Evolutionary conservation across 73 alveolate genomes (phyloP).

Genomic region (Paramecium caudatum): DNA sequence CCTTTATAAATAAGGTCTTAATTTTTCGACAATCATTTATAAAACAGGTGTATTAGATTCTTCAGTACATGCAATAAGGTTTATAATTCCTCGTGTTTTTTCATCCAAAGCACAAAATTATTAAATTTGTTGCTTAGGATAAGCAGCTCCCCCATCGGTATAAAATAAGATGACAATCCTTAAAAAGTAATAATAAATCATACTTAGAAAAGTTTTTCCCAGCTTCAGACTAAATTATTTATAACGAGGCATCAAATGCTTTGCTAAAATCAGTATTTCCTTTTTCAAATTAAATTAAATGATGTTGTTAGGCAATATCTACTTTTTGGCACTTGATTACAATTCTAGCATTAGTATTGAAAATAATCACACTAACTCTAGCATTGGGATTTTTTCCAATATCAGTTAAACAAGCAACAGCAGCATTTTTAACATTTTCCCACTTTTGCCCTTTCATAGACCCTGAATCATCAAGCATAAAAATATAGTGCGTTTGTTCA

Average conservation of each 20-base stretch:
- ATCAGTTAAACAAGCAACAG: not conserved
- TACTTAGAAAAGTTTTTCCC: not conserved
- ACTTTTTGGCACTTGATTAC: not conserved
- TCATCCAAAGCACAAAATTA: no score
- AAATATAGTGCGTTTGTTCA: slow-evolving; percentile 26
- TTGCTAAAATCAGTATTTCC: not conserved
- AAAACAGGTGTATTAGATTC: no score
- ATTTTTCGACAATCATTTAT: no score
- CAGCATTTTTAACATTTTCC: not conserved
- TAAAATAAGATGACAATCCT: slow-evolving; percentile 1
- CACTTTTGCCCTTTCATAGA: not conserved
- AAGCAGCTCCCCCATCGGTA: not conserved
- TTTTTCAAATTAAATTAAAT: not conserved
- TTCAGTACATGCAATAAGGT: no score
- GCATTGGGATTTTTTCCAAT: not conserved
- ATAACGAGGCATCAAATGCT: not conserved
- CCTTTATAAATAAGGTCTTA: no score
- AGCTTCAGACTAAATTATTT: not conserved
- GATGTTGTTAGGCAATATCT: not conserved
- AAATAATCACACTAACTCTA: slow-evolving; percentile 10
- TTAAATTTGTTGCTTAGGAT: not conserved
- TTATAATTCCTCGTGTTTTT: no score
- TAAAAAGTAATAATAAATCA: not conserved
- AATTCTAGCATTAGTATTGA: not conserved
- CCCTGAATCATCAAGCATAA: slow-evolving; percentile 11